Base-by-base conservation (phyloP, 2,329 filamentous ascomycete species). In the Botrytis paeoniae region DNA sequence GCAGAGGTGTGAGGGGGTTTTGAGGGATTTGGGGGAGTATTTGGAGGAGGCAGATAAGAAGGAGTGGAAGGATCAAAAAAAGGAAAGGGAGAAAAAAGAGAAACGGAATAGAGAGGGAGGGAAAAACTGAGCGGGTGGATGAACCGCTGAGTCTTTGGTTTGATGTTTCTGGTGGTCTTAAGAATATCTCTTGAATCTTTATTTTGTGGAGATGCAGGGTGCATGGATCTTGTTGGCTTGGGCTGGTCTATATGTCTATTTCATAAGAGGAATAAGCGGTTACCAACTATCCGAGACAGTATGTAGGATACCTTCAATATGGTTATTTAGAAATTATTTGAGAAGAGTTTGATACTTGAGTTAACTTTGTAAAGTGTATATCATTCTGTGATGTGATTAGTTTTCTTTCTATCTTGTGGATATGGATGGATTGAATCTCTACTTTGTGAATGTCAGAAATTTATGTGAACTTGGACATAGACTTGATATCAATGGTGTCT, bases 341-440 rank as follows among this genome's bases (percentile, higher is more conserved):
- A 14, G 25, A 16, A n/a, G 48, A 54, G 25, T 16, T 54, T 16
- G 25, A 54, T 54, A 16, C 25, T n/a, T n/a, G 5, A n/a, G 16
- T 14, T 1, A 1, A 54, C 12, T 54, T n/a, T n/a, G 0, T n/a
- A 16, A 1, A 14, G 0, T 16, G 12, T n/a, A 6, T 18, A 12
- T 18, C 1, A 14, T 16, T 14, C 12, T 29, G n/a, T 54, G 14
- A 18, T 29, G 6, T 29, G n/a, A 18, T 8, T 18, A 18, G 0
- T 9, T 0, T 6, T 4, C n/a, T 29, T 29, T 18, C 14, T 29
- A 18, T 29, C n/a, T 54, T 54, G n/a, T 8, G 12, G 2, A n/a
- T 14, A 2, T 29, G 5, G 6, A n/a, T n/a, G 2, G 0, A 29
- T 29, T 57, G 5, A 7, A 29, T 16, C 6, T 57, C 1, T 29